phyloP scores from a whole-genome alignment of 768 basidiomycete species.

The Termitomyces sp. region DNA sequence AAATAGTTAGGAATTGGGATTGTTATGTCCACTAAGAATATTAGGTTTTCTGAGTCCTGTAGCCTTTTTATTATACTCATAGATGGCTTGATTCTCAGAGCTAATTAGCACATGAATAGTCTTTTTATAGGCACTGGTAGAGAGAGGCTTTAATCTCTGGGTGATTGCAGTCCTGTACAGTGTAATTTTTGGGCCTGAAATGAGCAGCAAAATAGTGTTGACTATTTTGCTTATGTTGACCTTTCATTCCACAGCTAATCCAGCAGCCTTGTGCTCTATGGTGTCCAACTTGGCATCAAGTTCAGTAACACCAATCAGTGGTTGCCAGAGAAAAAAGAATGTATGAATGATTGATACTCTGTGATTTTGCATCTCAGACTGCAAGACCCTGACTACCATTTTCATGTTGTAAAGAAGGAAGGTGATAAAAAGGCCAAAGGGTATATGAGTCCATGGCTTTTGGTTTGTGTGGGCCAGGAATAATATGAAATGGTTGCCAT shows the following conservation, averaged over 20 bases:
- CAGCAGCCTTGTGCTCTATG: not conserved
- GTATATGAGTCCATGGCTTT: too few species aligned
- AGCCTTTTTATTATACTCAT: not conserved
- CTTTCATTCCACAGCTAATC: not conserved
- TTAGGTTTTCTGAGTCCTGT: not conserved
- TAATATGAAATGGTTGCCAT: too few species aligned
- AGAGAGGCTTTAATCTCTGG: not conserved
- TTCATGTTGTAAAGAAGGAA: not conserved
- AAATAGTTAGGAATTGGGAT: too few species aligned
- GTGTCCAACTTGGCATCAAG: not conserved
- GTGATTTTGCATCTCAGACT: not conserved
- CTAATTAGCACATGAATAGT: not conserved
- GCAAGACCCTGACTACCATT: not conserved
- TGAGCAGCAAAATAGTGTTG: too few species aligned
- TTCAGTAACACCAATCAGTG: not conserved
- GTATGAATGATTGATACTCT: not conserved
- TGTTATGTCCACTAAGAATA: constrained; percentile 1
- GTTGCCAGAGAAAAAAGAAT: not conserved
- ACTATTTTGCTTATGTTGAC: not conserved
- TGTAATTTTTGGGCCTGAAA: not conserved
- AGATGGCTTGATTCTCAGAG: not conserved
- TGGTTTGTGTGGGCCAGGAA: too few species aligned
- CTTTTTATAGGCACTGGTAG: not conserved
- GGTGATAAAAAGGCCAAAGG: not conserved
- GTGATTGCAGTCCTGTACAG: not conserved